Evolutionary conservation across 2,329 filamentous ascomycete genomes (phyloP), one percentile per base, ranked within the genome.

Genomic region (Clonostachys chloroleuca): DNA sequence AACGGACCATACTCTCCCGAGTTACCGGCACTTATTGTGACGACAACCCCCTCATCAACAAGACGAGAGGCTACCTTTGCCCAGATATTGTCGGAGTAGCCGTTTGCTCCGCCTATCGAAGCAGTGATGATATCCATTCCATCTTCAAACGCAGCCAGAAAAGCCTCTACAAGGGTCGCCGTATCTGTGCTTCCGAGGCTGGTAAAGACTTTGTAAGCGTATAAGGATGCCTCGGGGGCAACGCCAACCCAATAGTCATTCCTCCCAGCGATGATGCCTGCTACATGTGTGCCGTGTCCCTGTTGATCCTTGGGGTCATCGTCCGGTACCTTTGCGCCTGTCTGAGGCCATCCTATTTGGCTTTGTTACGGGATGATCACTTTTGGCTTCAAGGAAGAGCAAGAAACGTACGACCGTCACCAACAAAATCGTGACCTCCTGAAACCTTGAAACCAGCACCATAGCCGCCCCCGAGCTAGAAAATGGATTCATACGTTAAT

Each of bases 21-120:
- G 45, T 77, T 77, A 35, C 73, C 72, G 5, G 65, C 69, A 2
- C 70, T 62, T 18, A 74, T 64, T 9, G 67, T 66, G 34, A 72
- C 63, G 13, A 71, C 62, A 12, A 73, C 62, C 8, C 71, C 70
- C 7, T 67, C 47, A 18, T 51, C 46, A 17, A 66, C 63, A 43
- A 67, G 57, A 16, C 58, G 54, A 20, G 56, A 58, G 16, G 59
- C 59, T 2, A 67, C 52, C 1, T 55, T 51, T 2, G 61, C 62
- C 63, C 57, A 64, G 16, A 61, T 60, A 36, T 61, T 61, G n/a
- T 55, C 46, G 34, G 50, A 40, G 47, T 54, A 63, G 14, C 67
- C 67, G n/a, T 53, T 53, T 3, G 56, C 45, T 3, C 48, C 44
- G 1, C 63, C 62, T 20, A 66, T 59, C 40, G 56, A 60, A 12